Evolutionary conservation across 805 yeast genomes (phyloP).

Genomic region (Ogataea ramenticola): DNA sequence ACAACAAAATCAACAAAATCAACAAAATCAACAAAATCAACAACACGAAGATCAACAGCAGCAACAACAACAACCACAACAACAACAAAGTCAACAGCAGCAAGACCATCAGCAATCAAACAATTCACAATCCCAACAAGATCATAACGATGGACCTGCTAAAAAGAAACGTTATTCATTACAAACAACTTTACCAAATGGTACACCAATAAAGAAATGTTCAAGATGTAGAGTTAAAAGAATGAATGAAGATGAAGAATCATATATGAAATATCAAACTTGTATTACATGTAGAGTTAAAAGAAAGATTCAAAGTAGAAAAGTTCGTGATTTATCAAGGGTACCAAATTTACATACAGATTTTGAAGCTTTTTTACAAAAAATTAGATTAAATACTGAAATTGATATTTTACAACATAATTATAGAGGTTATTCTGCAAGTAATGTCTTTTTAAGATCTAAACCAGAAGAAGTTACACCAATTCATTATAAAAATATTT

Average conservation of each 20-base stretch:
- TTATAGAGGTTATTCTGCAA: conserved; percentile 26
- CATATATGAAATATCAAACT: conserved; percentile 33
- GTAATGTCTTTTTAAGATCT: conserved; percentile 27
- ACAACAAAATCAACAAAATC: conserved; percentile 5
- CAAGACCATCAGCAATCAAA: not conserved
- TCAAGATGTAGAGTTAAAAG: conserved; percentile 37
- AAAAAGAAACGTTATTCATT: not conserved
- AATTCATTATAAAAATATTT: conserved; percentile 26
- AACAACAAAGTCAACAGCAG: not conserved
- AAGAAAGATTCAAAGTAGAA: conserved; percentile 28
- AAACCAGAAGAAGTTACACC: conserved; percentile 22
- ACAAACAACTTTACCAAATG: not conserved
- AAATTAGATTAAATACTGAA: conserved; percentile 26
- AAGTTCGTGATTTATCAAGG: conserved; percentile 20
- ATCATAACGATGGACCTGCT: not conserved
- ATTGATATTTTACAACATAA: conserved; percentile 30
- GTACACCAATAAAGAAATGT: conserved; percentile 27
- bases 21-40: conserved; percentile 3
- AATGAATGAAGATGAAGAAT: conserved; percentile 23
- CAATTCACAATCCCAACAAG: not conserved
- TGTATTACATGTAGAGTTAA: conserved; percentile 33
- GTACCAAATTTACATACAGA: conserved; percentile 29
- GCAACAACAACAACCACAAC: conserved; percentile 1
- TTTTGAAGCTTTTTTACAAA: conserved; percentile 25
- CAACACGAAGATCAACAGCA: conserved; percentile 2